Base-by-base conservation (phyloP, 2,329 filamentous ascomycete genomes). In the Fusarium cyanostomum region DNA sequence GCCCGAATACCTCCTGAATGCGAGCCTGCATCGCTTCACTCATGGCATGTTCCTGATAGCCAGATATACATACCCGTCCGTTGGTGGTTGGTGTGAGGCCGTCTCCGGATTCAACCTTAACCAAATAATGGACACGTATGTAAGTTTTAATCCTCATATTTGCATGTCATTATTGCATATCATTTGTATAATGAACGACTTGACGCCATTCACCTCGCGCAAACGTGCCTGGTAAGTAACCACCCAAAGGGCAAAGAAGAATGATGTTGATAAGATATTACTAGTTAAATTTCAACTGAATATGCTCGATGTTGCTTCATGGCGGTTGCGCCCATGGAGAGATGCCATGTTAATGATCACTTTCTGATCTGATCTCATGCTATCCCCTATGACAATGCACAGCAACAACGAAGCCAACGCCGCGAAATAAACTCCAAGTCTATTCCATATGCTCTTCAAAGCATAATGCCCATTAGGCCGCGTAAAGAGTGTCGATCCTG, bases 41-140 rank as follows among this genome's bases (percentile, higher is more conserved):
- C 26, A 41, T 42, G 37, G 18, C 48, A 41, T 51, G 11, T 51
- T 41, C 48, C 37, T 51, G 48, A 33, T 42, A 26, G 10, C 37
- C 56, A 49, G 43, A n/a, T n/a, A n/a, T n/a, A n/a, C n/a, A n/a
- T n/a, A n/a, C 30, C 51, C 59, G 56, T 52, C 46, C 41, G 35
- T 43, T 26, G 11, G 46, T 50, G 28, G 35, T 26, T 26, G 7
- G 26, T 12, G 52, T 24, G 46, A 49, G n/a, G 53, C 38, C 33
- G 34, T 37, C 24, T 33, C 37, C 33, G 37, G 24, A 16, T 9
- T 12, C 33, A 42, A 37, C 18, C 27, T 42, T 27, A 13, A 5
- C 30, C 39, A 52, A 52, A 28, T 21, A 44, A 43, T 42, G 30
- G 13, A 31, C 31, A 15, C 26, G 26, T 42, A 27, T 24, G 27